A percentile compares a stretch with the other conserved stretches of the same genome.
These are phyloP conservation scores for Pleurotus platypus DNA, from an alignment of 768 basidiomycete species.

Conservation along the genomic window DNA sequence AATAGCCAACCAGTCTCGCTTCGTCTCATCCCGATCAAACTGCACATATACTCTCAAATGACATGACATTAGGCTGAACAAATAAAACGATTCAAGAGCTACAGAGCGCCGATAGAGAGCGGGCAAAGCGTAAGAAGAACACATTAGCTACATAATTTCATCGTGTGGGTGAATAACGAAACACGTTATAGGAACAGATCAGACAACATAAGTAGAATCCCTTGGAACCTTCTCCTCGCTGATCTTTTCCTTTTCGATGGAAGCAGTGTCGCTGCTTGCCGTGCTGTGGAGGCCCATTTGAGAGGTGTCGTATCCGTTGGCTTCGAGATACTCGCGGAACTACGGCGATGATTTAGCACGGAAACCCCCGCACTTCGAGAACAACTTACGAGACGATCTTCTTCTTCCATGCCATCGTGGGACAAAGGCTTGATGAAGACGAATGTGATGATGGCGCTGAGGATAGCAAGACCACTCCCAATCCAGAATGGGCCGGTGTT, in stretches of 20 bases:
- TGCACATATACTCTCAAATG: background rate
- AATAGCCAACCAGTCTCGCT: background rate
- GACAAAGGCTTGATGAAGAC: conserved; percentile 72
- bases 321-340: conserved; percentile 83
- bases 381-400: conserved; percentile 58
- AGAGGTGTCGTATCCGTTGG: conserved; percentile 74
- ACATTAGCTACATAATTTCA: conserved; percentile 6
- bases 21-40: background rate
- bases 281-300: conserved; percentile 55
- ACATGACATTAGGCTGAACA: background rate
- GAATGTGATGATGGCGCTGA: conserved; percentile 72
- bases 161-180: background rate
- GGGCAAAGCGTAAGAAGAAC: background rate
- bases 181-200: background rate
- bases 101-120: background rate
- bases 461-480: conserved; percentile 75
- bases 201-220: background rate
- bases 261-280: conserved; percentile 1
- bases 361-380: no score
- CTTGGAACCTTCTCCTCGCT: background rate
- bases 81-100: background rate
- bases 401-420: conserved; percentile 75
- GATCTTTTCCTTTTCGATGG: background rate
- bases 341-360: conserved; percentile 15
- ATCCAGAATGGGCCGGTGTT: conserved; percentile 89